Base-by-base conservation (phyloP, 2,329 filamentous ascomycete species). In the Pseudocercospora musae region DNA sequence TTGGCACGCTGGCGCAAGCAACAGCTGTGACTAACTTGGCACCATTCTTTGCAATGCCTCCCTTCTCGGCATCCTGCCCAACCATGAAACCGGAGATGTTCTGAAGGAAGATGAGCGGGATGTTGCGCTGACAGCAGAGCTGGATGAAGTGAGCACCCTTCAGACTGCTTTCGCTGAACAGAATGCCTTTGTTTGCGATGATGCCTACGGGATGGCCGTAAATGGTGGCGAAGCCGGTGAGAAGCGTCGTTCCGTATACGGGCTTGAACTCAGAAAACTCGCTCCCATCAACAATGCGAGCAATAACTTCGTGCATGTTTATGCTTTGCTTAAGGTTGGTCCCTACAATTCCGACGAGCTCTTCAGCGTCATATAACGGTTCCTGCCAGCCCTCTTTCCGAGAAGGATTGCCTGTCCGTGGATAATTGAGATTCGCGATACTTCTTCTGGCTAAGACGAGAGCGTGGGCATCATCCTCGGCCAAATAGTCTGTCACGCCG, bases 1-100 rank as follows among this genome's bases (percentile, higher is more conserved):
- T 98, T 69, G 95, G 94, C 46, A 98, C 94, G 68, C 95, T 87
- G 3, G 94, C 93, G 74, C 93, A 97, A 8, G 92, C 91, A 10
- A 98, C 95, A 7, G 94, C 95, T 2, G 92, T 96, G 27, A 98
- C 95, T 18, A 99, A 86, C 79, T 99, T 98, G 5, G 95, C 95
- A 44, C 95, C 95, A 73, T 98, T 96, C 83, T 98, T 98, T 59
- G 95, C 95, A 70, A 99, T 98, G 11, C 95, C 95, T 57, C 94
- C 94, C 59, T 90, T 89, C 79, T 99, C 95, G 0, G 94, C 92
- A 71, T 95, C 91, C 18, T 87, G 85, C 48, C 95, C 95, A 31
- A 99, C 95, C 95, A 99, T 99, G 84, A 99, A 99, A 48, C 95
- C 95, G 5, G 88, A 89, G 74, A 99, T 98, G 77, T 99, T 98